A percentile compares a stretch with the other conserved stretches of the same genome.
Evolutionary conservation across 2,329 filamentous ascomycete species (phyloP).

Genomic region (Parastagonospora avenae): DNA sequence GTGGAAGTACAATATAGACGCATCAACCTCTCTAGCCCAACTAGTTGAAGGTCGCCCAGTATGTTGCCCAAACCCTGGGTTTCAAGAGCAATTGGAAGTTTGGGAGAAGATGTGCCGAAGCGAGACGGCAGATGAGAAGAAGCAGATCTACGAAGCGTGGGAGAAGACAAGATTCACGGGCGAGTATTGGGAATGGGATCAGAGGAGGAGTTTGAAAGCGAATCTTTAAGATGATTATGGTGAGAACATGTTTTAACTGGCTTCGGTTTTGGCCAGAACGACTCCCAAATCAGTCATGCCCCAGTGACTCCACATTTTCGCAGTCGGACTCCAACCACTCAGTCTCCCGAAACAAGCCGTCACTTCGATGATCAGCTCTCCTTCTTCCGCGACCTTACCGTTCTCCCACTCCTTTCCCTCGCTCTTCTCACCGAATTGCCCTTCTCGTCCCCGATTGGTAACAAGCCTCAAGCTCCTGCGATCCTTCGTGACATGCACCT

Average conservation of each 20-base stretch:
- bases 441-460: conserved; percentile 17
- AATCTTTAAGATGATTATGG: conserved; percentile 7
- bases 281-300: conserved; percentile 6
- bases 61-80: conserved; percentile 42
- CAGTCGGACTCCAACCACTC: conserved; percentile 11
- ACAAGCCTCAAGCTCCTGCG: conserved; percentile 15
- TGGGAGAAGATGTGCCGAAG: conserved; percentile 36
- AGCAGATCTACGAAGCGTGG: conserved; percentile 42
- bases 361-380: conserved; percentile 13
- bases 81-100: conserved; percentile 40
- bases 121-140: conserved; percentile 17
- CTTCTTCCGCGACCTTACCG: conserved; percentile 6
- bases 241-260: no score
- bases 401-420: conserved; percentile 6
- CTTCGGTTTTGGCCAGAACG: neutral
- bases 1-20: conserved; percentile 28
- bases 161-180: conserved; percentile 38
- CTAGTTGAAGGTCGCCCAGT: conserved; percentile 41
- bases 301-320: conserved; percentile 11
- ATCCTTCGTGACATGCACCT: conserved; percentile 16
- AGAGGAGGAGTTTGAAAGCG: conserved; percentile 8
- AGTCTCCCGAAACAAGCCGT: conserved; percentile 11
- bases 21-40: conserved; percentile 27
- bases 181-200: conserved; percentile 47
- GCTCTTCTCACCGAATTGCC: conserved; percentile 12